Evolutionary conservation across 139 green algal genomes (phyloP), one percentile per base, ranked within the genome.

Genomic region (Spirogloea muscicola): DNA sequence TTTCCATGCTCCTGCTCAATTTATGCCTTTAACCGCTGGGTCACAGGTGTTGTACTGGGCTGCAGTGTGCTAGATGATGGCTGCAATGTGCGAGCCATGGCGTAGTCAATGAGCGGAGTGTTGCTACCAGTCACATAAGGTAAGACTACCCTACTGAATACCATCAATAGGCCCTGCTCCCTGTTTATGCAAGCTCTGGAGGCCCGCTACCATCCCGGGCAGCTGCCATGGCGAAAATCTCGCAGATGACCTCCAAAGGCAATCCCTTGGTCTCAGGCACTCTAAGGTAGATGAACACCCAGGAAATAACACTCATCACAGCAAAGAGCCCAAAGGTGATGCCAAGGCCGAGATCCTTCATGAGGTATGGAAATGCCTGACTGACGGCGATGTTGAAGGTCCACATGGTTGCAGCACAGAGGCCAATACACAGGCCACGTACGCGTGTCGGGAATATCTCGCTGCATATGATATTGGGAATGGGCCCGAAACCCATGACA

Each of bases 241-340:
- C 72, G 57, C 49, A 80, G 49, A 80, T 77, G 0, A 77, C 64
- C 64, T 80, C 72, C 37, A 80, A 52, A 0, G 72, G 63, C 31
- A 80, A 38, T 0, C 72, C 72, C 64, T 80, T 80, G 4, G 72
- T 80, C 52, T 80, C 72, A 4, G 72, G 72, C n/a, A 80, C 72
- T 37, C 34, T 34, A 18, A 74, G 33, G 0, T 49, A 80, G n/a
- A 76, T 36, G 48, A 76, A 76, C 9, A 67, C 6, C 68, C 68
- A 76, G 3, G 31, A 3, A 4, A 70, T 3, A 70, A 7, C 58
- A 27, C 29, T 73, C 4, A 75, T 13, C 6, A 75, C 52, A 58
- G 52, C 55, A 25, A 48, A 76, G 57, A n/a, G n/a, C 13, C 21
- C 48, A 36, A 76, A 75, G 3, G 75, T 5, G 18, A 10, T 5